A percentile compares a stretch with the other conserved stretches of the same genome.
Evolutionary conservation across 2,329 filamentous ascomycete genomes (phyloP).

Genomic region (Monosporascus cannonballus): DNA sequence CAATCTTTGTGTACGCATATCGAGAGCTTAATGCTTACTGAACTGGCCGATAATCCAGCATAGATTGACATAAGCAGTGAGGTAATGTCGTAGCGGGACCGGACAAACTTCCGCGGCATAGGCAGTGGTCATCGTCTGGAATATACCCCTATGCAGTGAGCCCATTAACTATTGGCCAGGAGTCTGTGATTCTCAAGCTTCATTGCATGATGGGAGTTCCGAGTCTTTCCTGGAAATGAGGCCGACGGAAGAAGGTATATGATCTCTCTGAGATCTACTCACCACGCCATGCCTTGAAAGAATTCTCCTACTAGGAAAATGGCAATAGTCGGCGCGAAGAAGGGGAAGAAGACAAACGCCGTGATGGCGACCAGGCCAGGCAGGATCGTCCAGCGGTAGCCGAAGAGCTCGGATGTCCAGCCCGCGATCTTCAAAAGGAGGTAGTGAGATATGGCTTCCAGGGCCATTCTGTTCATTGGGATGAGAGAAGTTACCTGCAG

Average conservation of each 20-base stretch:
- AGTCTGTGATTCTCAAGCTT: no score
- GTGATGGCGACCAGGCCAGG: slow-evolving; percentile 28
- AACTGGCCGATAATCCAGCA: slow-evolving; percentile 33
- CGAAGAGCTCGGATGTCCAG: slow-evolving; percentile 33
- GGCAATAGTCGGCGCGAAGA: slow-evolving; percentile 30
- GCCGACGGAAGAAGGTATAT: no score
- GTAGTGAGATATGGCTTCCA: neutral
- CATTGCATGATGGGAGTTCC: no score
- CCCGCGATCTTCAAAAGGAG: slow-evolving; percentile 29
- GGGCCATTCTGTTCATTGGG: neutral
- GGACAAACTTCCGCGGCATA: slow-evolving; percentile 25
- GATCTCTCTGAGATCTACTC: neutral
- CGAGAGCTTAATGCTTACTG: neutral
- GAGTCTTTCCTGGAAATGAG: no score
- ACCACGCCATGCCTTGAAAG: slow-evolving; percentile 34
- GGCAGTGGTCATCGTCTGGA: slow-evolving; percentile 24
- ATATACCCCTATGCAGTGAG: slow-evolving; percentile 13
- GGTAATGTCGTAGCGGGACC: slow-evolving; percentile 22
- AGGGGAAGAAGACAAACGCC: slow-evolving; percentile 35
- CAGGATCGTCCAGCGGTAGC: slow-evolving; percentile 35
- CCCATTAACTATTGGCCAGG: no score
- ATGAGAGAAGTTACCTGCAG: slow-evolving; percentile 22
- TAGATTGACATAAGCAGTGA: slow-evolving; percentile 23
- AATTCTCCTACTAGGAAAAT: slow-evolving; percentile 33
- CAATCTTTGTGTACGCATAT: neutral